Base-by-base conservation (phyloP, 1,284 basidiomycete species). In the Neotropicomus parvogracilis region DNA sequence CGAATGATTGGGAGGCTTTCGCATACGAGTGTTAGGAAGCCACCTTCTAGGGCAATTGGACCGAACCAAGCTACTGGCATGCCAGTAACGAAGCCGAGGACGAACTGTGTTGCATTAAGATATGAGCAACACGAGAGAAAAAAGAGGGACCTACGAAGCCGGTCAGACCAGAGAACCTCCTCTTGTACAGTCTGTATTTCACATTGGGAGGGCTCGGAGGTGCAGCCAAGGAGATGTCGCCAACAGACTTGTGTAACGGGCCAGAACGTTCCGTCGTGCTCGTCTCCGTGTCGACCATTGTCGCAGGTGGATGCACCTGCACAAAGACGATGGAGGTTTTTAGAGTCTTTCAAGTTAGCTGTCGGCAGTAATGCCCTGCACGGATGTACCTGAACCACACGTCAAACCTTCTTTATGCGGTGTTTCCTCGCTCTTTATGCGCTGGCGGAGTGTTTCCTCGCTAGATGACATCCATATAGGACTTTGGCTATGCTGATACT, bases 41-140 rank as follows among this genome's bases (percentile, higher is more conserved):
- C 49, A 88, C 87, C 73, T 53, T 79, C 64, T 38, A 79, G 80
- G 0, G 88, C 72, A 46, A 91, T 88, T 2, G 88, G 85, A 9
- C 86, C 88, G 59, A 90, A 91, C 85, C 78, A 80, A 3, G 83
- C 75, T 75, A 79, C 79, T 14, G 75, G 68, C 79, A 86, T 80
- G 2, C 78, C 86, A 2, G 75, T 71, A 11, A 80, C 74, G 27
- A 83, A 62, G 48, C 81, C 85, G 20, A 90, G 65, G 8, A 80
- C 33, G 16, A 81, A 71, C 86, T 88, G 46, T 6, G 2, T 2
- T 6, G 24, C 17, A 28, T n/a, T 6, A 3, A 13, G 16, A 27
- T 24, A 5, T 24, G 24, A 24, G 24, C 24, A 21, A 0, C 26
- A 11, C 14, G 19, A 13, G 19, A n/a, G 19, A 24, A 54, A 16